A percentile compares a stretch with the other conserved stretches of the same genome.
phyloP scores from a whole-genome alignment of 202 grass and related monocot species.

The Hordeum pubiflorum region DNA sequence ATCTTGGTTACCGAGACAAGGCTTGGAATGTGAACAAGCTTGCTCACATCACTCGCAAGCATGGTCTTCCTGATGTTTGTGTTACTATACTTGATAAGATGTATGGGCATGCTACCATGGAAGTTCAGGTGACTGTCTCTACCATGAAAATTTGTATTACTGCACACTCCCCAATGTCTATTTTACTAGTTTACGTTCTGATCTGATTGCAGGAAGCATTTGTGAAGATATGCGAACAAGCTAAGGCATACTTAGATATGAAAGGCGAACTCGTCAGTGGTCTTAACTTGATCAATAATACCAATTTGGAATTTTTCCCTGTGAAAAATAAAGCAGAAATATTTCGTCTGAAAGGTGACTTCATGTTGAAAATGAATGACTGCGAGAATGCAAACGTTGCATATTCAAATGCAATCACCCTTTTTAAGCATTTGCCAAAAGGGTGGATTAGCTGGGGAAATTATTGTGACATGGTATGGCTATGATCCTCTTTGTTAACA shows the following conservation, averaged over 20 bases:
- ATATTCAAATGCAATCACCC: conserved; percentile 82
- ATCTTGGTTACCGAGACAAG: conserved; percentile 96
- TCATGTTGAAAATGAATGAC: conserved; percentile 84
- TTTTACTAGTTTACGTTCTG: conserved; percentile 11
- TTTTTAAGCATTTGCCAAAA: conserved; percentile 96
- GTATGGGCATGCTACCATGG: conserved; percentile 99
- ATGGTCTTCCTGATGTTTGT: conserved; percentile 96
- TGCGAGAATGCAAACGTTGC: conserved; percentile 57
- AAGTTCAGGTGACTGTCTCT: conserved; percentile 81
- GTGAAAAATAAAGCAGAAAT: conserved; percentile 97
- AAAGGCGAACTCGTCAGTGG: conserved; percentile 90
- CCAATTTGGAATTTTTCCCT: conserved; percentile 96
- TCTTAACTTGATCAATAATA: conserved; percentile 90
- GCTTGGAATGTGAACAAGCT: conserved; percentile 99
- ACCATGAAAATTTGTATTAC: conserved; percentile 2
- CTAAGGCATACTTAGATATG: conserved; percentile 96
- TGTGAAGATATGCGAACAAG: conserved; percentile 99
- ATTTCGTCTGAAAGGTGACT: conserved; percentile 90
- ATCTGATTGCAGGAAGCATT: conserved; percentile 79
- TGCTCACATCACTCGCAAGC: conserved; percentile 88
- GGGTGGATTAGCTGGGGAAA: conserved; percentile 99
- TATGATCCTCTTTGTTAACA: conserved; percentile 9
- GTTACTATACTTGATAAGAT: conserved; percentile 96
- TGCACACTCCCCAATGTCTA: conserved; percentile 4
- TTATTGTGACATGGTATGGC: conserved; percentile 95